Evolutionary conservation across 106 monocot genomes (phyloP).

Genomic region (Dendrobium catenatum): DNA sequence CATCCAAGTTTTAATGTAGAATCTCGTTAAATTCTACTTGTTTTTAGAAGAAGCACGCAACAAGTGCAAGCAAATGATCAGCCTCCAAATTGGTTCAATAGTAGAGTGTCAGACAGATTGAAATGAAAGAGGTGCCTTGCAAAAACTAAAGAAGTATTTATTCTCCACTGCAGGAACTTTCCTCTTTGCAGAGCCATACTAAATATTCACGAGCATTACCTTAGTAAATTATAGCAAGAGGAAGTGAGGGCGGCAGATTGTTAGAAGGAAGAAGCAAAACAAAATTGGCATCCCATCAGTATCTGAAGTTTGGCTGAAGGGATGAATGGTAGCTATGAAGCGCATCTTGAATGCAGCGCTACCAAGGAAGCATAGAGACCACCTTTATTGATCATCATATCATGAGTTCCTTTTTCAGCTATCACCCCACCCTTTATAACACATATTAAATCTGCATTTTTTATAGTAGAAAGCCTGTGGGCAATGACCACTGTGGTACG

Average conservation of each 20-base stretch:
- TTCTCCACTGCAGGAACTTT: not conserved
- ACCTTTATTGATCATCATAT: not conserved
- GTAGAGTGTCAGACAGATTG: not conserved
- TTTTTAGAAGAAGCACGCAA: no score
- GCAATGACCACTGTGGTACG: constrained; percentile 9
- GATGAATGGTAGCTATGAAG: not conserved
- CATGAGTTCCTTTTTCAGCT: constrained; percentile 10
- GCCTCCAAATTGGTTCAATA: no score
- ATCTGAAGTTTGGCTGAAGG: not conserved
- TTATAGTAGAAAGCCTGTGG: constrained; percentile 7
- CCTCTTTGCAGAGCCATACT: not conserved
- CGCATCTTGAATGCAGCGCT: constrained; percentile 2
- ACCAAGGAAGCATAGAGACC: constrained; percentile 11
- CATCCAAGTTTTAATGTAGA: no score
- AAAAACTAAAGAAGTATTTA: not conserved
- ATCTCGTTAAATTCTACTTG: no score
- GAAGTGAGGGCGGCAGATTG: not conserved
- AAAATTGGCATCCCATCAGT: not conserved
- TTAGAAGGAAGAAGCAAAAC: not conserved
- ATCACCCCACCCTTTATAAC: constrained; percentile 13
- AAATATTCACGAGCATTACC: not conserved
- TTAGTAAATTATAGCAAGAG: not conserved
- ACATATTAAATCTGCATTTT: constrained; percentile 8
- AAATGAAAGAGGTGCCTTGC: not conserved
- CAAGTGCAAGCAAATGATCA: no score